A percentile compares a stretch with the other conserved stretches of the same genome.
These are phyloP conservation scores for Cladosporium phlei DNA, from an alignment of 2,329 filamentous ascomycete genomes.

Conservation along the genomic window DNA sequence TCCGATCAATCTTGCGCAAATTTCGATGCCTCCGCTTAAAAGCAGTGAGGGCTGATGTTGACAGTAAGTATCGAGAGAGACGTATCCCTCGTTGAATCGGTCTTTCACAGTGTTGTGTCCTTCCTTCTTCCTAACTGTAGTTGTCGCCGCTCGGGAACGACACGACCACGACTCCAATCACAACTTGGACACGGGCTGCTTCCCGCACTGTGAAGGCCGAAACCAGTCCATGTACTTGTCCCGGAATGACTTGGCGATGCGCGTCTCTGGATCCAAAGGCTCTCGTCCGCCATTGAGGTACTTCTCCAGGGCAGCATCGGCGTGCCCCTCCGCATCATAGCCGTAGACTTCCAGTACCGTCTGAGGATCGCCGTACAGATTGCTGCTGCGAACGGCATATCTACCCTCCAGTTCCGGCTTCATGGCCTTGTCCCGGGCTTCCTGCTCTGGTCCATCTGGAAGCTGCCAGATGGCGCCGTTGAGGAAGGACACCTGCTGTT, in stretches of 20 bases:
- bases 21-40: too few relatives aligned
- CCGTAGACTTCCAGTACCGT: constrained; percentile 37
- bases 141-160: too few relatives aligned
- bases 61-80: too few relatives aligned
- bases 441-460: constrained; percentile 31
- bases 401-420: constrained; percentile 33
- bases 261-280: constrained; percentile 28
- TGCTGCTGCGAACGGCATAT: constrained; percentile 34
- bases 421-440: constrained; percentile 37
- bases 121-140: too few relatives aligned
- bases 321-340: constrained; percentile 39
- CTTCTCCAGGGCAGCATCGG: constrained; percentile 29
- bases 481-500: constrained; percentile 40
- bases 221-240: constrained; percentile 36
- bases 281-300: constrained; percentile 24
- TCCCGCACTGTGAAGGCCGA: constrained; percentile 17
- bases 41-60: too few relatives aligned
- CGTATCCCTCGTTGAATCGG: too few relatives aligned
- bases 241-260: constrained; percentile 26
- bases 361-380: constrained; percentile 38
- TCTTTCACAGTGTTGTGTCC: too few relatives aligned
- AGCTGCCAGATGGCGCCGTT: constrained; percentile 36
- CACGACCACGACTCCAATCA: neutral
- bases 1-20: too few relatives aligned
- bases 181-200: neutral